Base-by-base conservation (phyloP, 2,329 filamentous ascomycete genomes). In the Blastomyces percursus region DNA sequence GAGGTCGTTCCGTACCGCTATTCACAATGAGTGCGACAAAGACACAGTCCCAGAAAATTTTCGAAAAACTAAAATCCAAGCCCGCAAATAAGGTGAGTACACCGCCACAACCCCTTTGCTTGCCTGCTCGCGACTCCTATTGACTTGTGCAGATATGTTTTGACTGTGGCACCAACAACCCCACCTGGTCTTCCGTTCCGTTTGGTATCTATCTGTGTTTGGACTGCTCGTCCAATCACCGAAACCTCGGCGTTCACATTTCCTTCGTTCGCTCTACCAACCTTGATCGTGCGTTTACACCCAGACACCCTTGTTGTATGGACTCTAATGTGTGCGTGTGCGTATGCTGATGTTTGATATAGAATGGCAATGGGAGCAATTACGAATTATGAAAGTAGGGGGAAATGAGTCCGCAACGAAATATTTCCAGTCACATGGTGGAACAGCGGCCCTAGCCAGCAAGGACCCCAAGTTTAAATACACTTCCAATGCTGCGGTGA, bases 291-390 rank as follows among this genome's bases (percentile, higher is more conserved):
- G 89, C 74, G 91, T 81, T 71, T 73, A 38, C 64, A 8, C 42
- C 61, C 63, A 44, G 16, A 46, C 46, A 50, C 60, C 62, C 40
- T 60, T 50, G 51, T 55, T 54, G 30, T 46, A 32, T 62, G 19
- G 40, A n/a, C 19, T 42, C 21, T 46, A 12, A 56, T 40, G 19
- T 48, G 14, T 46, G n/a, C 48, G 27, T 59, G 21, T 46, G 16
- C 46, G 24, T 59, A 62, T 54, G 57, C 70, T 73, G 66, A 75
- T 63, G n/a, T 57, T 59, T 55, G 35, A 40, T 55, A 46, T 70
- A 90, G 87, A 90, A 80, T 99, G 94, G 94, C 91, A 96, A 89
- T 99, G 94, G 94, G 91, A 96, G 69, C 94, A 99, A 76, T 83
- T 99, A 64, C 89, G 94, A 60, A 78, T 93, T 63, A 97, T 99